Conservation (phyloP, 306 rosid species). For the Trichosanthes cucumerina region DNA sequence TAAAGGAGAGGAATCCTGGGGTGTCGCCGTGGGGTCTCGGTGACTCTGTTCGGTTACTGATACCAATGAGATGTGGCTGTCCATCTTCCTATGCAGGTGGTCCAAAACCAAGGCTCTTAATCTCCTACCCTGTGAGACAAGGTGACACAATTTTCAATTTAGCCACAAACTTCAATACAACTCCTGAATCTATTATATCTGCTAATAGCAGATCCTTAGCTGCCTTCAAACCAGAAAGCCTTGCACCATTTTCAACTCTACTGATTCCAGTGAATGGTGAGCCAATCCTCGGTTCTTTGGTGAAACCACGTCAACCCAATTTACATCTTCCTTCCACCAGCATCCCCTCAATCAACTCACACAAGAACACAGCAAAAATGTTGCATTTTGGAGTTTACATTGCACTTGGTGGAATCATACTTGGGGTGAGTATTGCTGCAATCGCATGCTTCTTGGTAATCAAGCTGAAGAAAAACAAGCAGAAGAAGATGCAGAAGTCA, state of each 20-base stretch:
- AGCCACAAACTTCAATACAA: constrained; percentile 57
- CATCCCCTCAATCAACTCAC: constrained; percentile 28
- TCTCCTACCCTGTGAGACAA: constrained; percentile 58
- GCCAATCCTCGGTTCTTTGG: constrained; percentile 35
- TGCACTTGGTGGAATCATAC: constrained; percentile 31
- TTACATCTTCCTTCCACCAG: constrained; percentile 27
- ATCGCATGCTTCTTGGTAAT: constrained; percentile 34
- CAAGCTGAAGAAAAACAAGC: constrained; percentile 41
- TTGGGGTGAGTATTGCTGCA: constrained; percentile 42
- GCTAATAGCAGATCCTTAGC: constrained; percentile 36
- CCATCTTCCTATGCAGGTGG: constrained; percentile 36
- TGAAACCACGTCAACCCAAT: constrained; percentile 36
- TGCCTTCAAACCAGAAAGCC: constrained; percentile 17
- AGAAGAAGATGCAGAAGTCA: constrained; percentile 17
- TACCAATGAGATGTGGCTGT: constrained; percentile 77
- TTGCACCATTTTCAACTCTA: constrained; percentile 46
- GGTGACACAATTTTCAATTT: constrained; percentile 53
- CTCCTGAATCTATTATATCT: constrained; percentile 40
- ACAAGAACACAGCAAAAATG: constrained; percentile 48
- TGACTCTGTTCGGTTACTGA: constrained; percentile 25
- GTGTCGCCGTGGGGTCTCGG: constrained; percentile 44
- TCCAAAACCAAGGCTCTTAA: constrained; percentile 33
- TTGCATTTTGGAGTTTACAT: constrained; percentile 30
- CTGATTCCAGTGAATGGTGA: constrained; percentile 50
- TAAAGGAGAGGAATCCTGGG: constrained; percentile 42